Conservation (phyloP, 2,329 filamentous ascomycete species). For the Trichocomaceae sp. region DNA sequence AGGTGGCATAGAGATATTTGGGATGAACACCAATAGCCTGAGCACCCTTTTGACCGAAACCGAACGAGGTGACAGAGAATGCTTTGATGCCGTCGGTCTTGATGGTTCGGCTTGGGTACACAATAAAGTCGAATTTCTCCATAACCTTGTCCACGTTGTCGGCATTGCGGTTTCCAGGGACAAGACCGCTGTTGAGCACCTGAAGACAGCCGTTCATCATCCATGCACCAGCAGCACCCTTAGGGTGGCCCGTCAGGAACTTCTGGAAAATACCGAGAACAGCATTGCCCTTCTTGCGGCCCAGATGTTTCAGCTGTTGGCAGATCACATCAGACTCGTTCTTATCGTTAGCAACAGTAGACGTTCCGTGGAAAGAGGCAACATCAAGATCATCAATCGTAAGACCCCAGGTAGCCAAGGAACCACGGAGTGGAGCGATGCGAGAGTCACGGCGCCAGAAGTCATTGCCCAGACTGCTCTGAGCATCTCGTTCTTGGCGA, state of each 20-base stretch:
- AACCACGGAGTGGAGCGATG: conserved; percentile 92
- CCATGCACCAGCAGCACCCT: conserved; percentile 98
- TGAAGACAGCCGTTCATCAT: conserved; percentile 99
- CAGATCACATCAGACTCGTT: conserved; percentile 98
- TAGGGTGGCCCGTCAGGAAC: conserved; percentile 96
- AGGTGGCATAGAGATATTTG: conserved; percentile 89
- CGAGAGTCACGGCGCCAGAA: conserved; percentile 96
- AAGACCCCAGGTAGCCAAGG: conserved; percentile 94
- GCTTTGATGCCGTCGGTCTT: conserved; percentile 98
- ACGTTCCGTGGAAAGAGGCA: conserved; percentile 97
- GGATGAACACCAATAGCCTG: conserved; percentile 96
- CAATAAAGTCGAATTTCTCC: conserved; percentile 96
- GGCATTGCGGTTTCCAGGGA: conserved; percentile 94
- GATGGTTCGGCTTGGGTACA: conserved; percentile 89
- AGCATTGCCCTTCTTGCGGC: conserved; percentile 92
- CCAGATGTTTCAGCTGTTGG: conserved; percentile 90
- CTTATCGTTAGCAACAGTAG: conserved; percentile 98
- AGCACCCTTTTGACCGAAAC: conserved; percentile 97
- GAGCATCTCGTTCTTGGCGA: conserved; percentile 87
- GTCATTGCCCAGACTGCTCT: conserved; percentile 89
- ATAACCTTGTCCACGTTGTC: conserved; percentile 95
- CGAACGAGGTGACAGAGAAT: conserved; percentile 97
- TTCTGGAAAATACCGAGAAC: conserved; percentile 98
- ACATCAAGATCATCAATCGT: conserved; percentile 93
- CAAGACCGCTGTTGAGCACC: conserved; percentile 85